A percentile compares a stretch with the other conserved stretches of the same genome.
Evolutionary conservation across 441 rosid genomes (phyloP).

Genomic region (Metrosideros polymorpha): DNA sequence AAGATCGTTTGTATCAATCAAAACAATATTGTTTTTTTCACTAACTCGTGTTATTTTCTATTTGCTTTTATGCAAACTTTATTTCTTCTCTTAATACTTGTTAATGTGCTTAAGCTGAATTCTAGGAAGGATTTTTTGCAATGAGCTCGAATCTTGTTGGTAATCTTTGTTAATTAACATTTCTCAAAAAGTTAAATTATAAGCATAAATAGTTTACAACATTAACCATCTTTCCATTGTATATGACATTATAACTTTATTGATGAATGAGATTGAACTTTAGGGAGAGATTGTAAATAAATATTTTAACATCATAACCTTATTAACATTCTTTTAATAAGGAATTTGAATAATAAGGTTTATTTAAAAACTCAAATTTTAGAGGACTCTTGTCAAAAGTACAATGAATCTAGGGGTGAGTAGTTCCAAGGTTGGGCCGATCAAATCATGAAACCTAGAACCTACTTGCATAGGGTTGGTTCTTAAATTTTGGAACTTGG

Average conservation of each 20-base stretch:
- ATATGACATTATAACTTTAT: background rate
- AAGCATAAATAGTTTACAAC: background rate
- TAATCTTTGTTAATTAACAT: background rate
- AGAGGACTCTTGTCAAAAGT: background rate
- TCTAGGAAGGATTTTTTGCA: background rate
- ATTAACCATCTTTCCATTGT: background rate
- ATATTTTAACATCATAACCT: background rate
- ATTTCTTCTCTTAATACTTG: background rate
- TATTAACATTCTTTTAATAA: background rate
- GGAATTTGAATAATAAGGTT: background rate
- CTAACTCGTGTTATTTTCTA: background rate
- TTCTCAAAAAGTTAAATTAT: background rate
- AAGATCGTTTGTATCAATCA: background rate
- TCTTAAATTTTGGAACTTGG: background rate
- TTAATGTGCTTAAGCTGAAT: background rate
- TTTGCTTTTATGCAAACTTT: background rate
- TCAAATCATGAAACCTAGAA: rapidly evolving
- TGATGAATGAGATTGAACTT: background rate
- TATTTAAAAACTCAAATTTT: background rate
- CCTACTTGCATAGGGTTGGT: rapidly evolving
- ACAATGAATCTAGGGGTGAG: rapidly evolving
- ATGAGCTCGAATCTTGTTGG: background rate
- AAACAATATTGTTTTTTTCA: background rate
- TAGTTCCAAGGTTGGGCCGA: rapidly evolving
- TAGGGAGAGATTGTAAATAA: background rate